Percentiles rank a stretch among this genome's conserved stretches.
phyloP scores from a whole-genome alignment of 495 filamentous ascomycete species.

The Aspergillus kassunensis region DNA sequence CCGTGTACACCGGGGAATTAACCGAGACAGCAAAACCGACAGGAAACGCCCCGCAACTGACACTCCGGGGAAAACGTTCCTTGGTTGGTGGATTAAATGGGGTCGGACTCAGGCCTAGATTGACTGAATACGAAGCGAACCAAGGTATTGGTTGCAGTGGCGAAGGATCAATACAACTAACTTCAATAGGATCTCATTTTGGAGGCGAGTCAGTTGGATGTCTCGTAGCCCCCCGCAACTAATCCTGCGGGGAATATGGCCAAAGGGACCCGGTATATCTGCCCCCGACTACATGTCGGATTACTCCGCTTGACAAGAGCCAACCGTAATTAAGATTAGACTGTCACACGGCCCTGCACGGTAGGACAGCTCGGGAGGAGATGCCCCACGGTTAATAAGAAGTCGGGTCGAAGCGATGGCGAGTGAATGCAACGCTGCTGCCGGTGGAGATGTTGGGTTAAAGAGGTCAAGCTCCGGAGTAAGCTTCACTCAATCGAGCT shows the following conservation, averaged over 20 bases:
- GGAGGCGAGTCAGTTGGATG: constrained; percentile 4
- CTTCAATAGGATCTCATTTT: no score
- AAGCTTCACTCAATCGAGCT: constrained; percentile 30
- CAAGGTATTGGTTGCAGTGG: constrained; percentile 6
- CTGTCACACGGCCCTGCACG: constrained; percentile 1
- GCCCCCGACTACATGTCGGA: constrained; percentile 5
- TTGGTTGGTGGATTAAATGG: constrained; percentile 13
- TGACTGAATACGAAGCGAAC: not conserved
- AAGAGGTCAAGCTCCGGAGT: constrained; percentile 11
- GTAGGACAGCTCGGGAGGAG: constrained; percentile 3
- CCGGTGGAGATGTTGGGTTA: not conserved
- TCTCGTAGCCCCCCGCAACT: constrained; percentile 7
- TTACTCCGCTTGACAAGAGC: constrained; percentile 10
- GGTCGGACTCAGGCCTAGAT: not conserved
- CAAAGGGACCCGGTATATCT: constrained; percentile 16
- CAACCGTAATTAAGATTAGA: constrained; percentile 17
- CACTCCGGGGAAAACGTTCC: not conserved
- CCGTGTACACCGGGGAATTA: constrained; percentile 5
- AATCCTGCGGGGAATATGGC: constrained; percentile 8
- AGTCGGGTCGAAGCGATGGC: not conserved
- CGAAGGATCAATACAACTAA: constrained; percentile 1
- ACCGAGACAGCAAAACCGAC: not conserved
- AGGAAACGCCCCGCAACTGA: not conserved
- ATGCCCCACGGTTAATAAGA: constrained; percentile 10
- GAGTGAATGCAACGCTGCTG: constrained; percentile 18